Evolutionary conservation across 2,329 filamentous ascomycete species (phyloP), one percentile per base, ranked within the genome.

Genomic region (Cladophialophora immunda): DNA sequence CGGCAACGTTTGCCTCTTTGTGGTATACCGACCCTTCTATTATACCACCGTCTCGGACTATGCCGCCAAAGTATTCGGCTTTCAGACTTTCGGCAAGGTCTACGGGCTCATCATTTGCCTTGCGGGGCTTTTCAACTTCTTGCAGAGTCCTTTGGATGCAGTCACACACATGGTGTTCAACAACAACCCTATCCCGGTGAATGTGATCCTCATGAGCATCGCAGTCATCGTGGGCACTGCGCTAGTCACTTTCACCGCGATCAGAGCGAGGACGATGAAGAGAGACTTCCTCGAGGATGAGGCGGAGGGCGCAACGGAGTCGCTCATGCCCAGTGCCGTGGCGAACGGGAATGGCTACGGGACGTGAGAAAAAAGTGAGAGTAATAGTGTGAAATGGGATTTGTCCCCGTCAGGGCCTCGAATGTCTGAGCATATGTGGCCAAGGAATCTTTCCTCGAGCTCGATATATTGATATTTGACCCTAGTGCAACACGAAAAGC

Each of bases 21-120:
- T 74, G 32, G 41, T 72, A 8, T 73, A 74, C 54, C 67, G 71
- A 15, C 73, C 72, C n/a, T 70, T 73, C 64, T 71, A 72, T 58
- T 73, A 73, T 38, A 71, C 70, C 45, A 66, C 67, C 3, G 72
- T 70, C 15, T 83, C 83, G 34, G 93, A 97, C 80, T 97, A 96
- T 78, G 87, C 88, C 22, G 93, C 92, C 68, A 97, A 97, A 80
- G 93, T 97, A 38, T 97, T 97, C 76, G 93, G 93, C 17, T 97
- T 97, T 80, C 86, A 89, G 68, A 97, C 93, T 0, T 97, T 97
- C 73, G 94, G 93, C 54, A 97, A 92, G 65, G 93, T 97, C n/a
- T 97, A 97, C 78, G 93, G 93, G 11, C 85, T 94, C 22, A 91
- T 97, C 71, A 97, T 97, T 72, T 96, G 92, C 78, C 81, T 95